Evolutionary conservation across 176 grass and related monocot genomes (phyloP), one percentile per base, ranked within the genome.

Genomic region (Cenchrus fungigraminus): DNA sequence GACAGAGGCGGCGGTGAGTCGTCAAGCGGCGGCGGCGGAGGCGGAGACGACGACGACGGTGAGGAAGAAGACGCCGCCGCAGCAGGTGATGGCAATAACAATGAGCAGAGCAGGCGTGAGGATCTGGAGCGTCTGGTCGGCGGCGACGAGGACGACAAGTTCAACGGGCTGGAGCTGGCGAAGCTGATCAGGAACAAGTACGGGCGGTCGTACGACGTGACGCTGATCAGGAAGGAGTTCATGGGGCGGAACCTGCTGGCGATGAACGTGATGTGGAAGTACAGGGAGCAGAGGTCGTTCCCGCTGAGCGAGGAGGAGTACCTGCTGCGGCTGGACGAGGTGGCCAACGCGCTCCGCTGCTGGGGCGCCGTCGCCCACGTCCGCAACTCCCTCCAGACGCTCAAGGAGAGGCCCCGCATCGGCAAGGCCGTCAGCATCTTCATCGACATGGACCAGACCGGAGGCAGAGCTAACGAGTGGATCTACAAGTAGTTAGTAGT

Each of bases 261-360:
- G 3, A 95, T 98, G 97, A 98, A 98, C 80, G 97, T 98, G n/a
- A 98, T 98, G 97, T 98, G 97, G 97, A 98, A 98, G 74, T 98
- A 98, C 83, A 73, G 93, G 85, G 97, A 98, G 81, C 97, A 97
- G 90, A 83, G 90, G 0, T 99, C 97, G 6, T 99, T 99, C 89
- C 97, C 97, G 8, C 81, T 99, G 79, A 99, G 88, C 42, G 97
- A 96, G 86, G 97, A 98, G 91, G 97, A 99, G 90, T 99, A 99
- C 59, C 80, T 99, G 61, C 58, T 99, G 55, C 92, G 97, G 2
- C 93, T 99, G 16, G 97, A 99, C 86, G 91, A 88, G 11, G 89
- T 99, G 2, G 93, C 97, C 13, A 95, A 91, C 90, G 88, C 83
- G 54, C 83, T 99, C 57, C 90, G 89, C 45, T 99, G 91, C 83